Percentiles rank a stretch among this genome's conserved stretches.
Evolutionary conservation across 2,329 filamentous ascomycete genomes (phyloP).

Genomic region (Aspergillus carbonarius): DNA sequence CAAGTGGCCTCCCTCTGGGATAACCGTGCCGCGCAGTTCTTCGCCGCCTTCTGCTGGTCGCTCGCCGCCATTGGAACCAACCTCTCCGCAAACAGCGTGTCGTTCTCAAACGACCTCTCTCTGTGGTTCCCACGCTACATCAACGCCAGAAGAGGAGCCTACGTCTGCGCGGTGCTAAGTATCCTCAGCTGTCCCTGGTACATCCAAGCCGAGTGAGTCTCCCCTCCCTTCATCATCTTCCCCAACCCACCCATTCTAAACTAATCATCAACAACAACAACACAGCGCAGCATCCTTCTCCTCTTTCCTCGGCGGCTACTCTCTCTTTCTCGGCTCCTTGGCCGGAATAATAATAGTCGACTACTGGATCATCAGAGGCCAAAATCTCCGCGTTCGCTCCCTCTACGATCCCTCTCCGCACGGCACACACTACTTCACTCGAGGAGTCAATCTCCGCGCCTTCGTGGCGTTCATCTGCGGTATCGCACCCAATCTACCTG

Average conservation of each 20-base stretch:
- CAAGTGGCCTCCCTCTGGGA: conserved; percentile 10
- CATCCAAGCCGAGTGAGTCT: background rate
- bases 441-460: conserved; percentile 12
- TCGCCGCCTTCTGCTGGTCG: conserved; percentile 9
- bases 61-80: conserved; percentile 12
- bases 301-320: conserved; percentile 13
- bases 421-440: conserved; percentile 11
- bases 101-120: conserved; percentile 7
- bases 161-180: background rate
- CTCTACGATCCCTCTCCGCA: conserved; percentile 3
- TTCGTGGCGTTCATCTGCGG: conserved; percentile 8
- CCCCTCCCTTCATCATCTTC: background rate
- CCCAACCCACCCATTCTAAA: background rate
- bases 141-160: background rate
- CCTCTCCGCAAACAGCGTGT: conserved; percentile 11
- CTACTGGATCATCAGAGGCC: conserved; percentile 11
- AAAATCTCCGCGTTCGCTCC: conserved; percentile 3
- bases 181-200: background rate
- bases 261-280: too few species aligned
- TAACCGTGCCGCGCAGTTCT: conserved; percentile 14
- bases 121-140: background rate
- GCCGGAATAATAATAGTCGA: conserved; percentile 10
- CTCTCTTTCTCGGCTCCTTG: conserved; percentile 11
- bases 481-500: conserved; percentile 13
- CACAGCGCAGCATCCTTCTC: conserved; percentile 10